phyloP scores from a whole-genome alignment of 177 flowering plant species.

The Tripterygium wilfordii region DNA sequence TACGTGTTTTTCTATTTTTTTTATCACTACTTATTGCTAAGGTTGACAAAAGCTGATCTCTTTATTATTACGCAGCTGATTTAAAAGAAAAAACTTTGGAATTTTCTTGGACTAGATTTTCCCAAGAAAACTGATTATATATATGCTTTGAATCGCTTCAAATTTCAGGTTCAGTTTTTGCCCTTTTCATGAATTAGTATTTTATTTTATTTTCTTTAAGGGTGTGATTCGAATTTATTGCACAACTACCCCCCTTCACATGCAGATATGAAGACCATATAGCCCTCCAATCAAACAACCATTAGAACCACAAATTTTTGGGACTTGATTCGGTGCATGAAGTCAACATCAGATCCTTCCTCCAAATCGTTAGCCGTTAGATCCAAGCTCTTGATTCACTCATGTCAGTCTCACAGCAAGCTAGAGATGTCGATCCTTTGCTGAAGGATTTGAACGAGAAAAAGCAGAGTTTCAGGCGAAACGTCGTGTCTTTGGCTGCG shows the following conservation, averaged over 20 bases:
- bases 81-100: neutral
- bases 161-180: no score
- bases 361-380: no score
- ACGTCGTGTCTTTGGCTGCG: constrained; percentile 74
- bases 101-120: constrained; percentile 10
- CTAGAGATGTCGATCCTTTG: constrained; percentile 62
- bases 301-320: neutral
- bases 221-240: constrained; percentile 7
- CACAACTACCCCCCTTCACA: constrained; percentile 21
- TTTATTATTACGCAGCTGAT: neutral
- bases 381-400: neutral
- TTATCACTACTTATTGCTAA: constrained; percentile 1
- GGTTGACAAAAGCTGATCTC: neutral
- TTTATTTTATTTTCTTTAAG: neutral
- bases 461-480: constrained; percentile 71
- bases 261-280: constrained; percentile 8
- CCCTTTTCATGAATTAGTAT: no score
- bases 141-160: no score
- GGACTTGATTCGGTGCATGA: constrained; percentile 5
- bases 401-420: constrained; percentile 16
- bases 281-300: constrained; percentile 2
- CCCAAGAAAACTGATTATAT: no score
- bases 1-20: constrained; percentile 5
- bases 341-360: neutral
- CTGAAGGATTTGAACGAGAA: constrained; percentile 82